Percentiles rank a stretch among this genome's conserved stretches.
These are phyloP conservation scores for Xanthoparmelia taractica DNA, from an alignment of 495 filamentous ascomycete species.

Conservation along the genomic window DNA sequence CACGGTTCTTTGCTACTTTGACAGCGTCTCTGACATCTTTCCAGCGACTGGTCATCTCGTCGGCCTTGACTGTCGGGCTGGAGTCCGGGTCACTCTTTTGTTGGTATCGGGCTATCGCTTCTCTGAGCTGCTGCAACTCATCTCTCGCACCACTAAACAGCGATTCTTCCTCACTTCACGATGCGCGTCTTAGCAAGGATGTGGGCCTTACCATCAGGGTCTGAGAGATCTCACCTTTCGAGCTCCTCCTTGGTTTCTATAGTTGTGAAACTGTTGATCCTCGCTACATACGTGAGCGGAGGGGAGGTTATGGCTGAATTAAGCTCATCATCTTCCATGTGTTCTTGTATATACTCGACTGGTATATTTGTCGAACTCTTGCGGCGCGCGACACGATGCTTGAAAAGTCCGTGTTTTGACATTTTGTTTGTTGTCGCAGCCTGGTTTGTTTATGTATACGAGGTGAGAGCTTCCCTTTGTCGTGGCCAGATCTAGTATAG, in stretches of 20 bases:
- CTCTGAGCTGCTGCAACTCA: not conserved
- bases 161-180: not conserved
- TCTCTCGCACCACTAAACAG: constrained; percentile 3
- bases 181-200: not conserved
- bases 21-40: not conserved
- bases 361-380: not conserved
- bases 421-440: too few species aligned
- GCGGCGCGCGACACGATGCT: not conserved
- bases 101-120: not conserved
- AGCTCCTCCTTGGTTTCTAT: not conserved
- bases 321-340: constrained; percentile 11
- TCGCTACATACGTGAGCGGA: constrained; percentile 6
- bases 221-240: not conserved
- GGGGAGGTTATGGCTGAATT: constrained; percentile 1
- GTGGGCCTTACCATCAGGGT: too few species aligned
- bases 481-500: too few species aligned
- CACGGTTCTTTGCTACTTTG: not conserved
- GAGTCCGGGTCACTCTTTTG: not conserved
- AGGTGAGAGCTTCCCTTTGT: too few species aligned
- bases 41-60: not conserved
- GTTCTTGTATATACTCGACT: constrained; percentile 5
- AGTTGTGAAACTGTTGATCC: not conserved
- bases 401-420: not conserved
- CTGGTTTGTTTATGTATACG: too few species aligned
- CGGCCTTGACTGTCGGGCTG: not conserved